These are phyloP conservation scores for Sphagnum magellanicum DNA, from an alignment of 228 moss, liverwort and hornwort species.

Conservation along the genomic window DNA sequence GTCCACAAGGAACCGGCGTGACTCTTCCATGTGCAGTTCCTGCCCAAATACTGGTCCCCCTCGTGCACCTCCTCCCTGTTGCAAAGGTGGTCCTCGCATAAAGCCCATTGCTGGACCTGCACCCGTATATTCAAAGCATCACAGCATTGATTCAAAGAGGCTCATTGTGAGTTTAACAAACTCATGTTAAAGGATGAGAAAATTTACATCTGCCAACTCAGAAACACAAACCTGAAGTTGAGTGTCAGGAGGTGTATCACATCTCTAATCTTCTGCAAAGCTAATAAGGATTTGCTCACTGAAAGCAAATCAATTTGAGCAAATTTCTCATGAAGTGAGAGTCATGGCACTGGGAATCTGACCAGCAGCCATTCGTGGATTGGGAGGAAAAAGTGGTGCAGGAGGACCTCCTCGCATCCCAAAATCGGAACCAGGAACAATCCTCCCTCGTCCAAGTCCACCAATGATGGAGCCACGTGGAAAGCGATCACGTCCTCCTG, in stretches of 20 bases:
- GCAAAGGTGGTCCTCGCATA: conserved; percentile 68
- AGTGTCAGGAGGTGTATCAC: too few relatives aligned
- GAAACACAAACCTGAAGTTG: too few relatives aligned
- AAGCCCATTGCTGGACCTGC: conserved; percentile 56
- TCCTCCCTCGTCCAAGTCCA: conserved; percentile 44
- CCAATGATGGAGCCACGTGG: conserved; percentile 62
- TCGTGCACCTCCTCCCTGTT: conserved; percentile 42
- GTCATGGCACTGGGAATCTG: conserved; percentile 4
- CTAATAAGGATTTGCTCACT: too few relatives aligned
- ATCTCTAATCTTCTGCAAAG: too few relatives aligned
- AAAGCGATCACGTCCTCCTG: conserved; percentile 53
- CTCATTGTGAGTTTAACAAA: too few relatives aligned
- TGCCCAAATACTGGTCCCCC: conserved; percentile 44
- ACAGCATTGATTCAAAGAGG: neutral
- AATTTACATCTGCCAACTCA: too few relatives aligned
- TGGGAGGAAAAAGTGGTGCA: conserved; percentile 63
- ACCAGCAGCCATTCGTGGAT: conserved; percentile 58
- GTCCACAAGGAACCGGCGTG: conserved; percentile 39
- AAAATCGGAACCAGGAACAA: conserved; percentile 62
- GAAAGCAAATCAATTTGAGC: too few relatives aligned
- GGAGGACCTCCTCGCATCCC: conserved; percentile 60
- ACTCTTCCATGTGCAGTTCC: conserved; percentile 87
- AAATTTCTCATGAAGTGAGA: too few relatives aligned
- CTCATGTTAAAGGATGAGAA: too few relatives aligned
- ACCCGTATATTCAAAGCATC: neutral